Evolutionary conservation across 257 asterid genomes (phyloP).

Genomic region (Nyctanthes arbortristis): DNA sequence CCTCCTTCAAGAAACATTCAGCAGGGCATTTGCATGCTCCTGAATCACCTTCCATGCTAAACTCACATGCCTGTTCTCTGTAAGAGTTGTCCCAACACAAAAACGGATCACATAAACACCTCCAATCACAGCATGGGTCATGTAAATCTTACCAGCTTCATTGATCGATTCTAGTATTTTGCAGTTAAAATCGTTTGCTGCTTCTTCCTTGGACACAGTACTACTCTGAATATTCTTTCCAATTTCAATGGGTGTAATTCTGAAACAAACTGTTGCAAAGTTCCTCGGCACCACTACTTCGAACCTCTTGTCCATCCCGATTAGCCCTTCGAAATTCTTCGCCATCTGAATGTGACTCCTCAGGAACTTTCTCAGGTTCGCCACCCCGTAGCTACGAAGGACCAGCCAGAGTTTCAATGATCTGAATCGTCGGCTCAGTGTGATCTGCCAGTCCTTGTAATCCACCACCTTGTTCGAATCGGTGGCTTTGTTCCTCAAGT

Average conservation of each 20-base stretch:
- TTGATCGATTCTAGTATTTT: conserved; percentile 58
- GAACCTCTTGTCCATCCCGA: conserved; percentile 65
- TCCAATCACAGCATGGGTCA: conserved; percentile 75
- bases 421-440: conserved; percentile 72
- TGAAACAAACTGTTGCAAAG: conserved; percentile 69
- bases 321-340: conserved; percentile 57
- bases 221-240: conserved; percentile 29
- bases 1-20: conserved; percentile 25
- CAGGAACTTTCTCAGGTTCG: conserved; percentile 53
- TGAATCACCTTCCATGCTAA: conserved; percentile 75
- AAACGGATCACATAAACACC: conserved; percentile 62
- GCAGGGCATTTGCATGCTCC: conserved; percentile 53
- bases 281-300: conserved; percentile 74
- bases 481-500: conserved; percentile 61
- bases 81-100: conserved; percentile 63
- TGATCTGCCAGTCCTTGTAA: conserved; percentile 85
- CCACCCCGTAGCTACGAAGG: conserved; percentile 66
- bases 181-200: conserved; percentile 49
- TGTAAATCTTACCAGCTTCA: conserved; percentile 55
- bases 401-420: conserved; percentile 77
- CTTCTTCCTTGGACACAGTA: conserved; percentile 29
- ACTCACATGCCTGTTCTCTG: conserved; percentile 59
- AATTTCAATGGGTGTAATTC: conserved; percentile 46
- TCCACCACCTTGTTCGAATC: conserved; percentile 67
- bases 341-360: conserved; percentile 69